Percentiles rank a stretch among this genome's conserved stretches.
These are phyloP conservation scores for Salinomyces thailandicus DNA, from an alignment of 2,329 filamentous ascomycete genomes.

Conservation along the genomic window DNA sequence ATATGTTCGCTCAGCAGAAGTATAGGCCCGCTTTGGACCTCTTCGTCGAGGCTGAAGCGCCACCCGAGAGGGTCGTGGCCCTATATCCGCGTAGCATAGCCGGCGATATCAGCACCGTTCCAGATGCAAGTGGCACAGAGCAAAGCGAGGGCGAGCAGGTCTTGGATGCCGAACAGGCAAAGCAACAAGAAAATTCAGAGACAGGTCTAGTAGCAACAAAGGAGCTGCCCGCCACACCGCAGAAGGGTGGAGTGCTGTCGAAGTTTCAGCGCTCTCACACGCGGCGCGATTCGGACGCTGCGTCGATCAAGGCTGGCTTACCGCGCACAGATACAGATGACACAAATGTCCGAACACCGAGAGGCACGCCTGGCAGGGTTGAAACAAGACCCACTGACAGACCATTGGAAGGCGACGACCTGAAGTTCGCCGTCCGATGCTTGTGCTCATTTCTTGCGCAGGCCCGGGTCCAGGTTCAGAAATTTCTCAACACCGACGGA, in stretches of 20 bases:
- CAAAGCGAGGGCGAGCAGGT: conserved; percentile 22
- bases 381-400: conserved; percentile 34
- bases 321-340: conserved; percentile 45
- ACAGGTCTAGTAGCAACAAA: conserved; percentile 20
- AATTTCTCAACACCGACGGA: conserved; percentile 50
- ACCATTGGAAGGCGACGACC: conserved; percentile 65
- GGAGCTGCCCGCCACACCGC: conserved; percentile 24
- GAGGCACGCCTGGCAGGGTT: conserved; percentile 35
- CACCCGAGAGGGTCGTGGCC: conserved; percentile 76
- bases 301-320: conserved; percentile 51
- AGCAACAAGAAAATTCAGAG: conserved; percentile 6
- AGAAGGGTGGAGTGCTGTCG: conserved; percentile 39
- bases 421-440: conserved; percentile 70
- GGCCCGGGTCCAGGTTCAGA: conserved; percentile 57
- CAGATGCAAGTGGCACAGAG: conserved; percentile 34
- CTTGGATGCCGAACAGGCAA: conserved; percentile 1
- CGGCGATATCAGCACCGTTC: conserved; percentile 61
- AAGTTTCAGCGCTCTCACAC: conserved; percentile 35
- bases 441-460: conserved; percentile 82
- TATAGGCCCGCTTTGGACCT: conserved; percentile 81
- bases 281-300: conserved; percentile 39
- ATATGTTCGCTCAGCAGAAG: conserved; percentile 69
- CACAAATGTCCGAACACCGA: conserved; percentile 36
- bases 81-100: conserved; percentile 78
- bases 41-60: conserved; percentile 81